These are phyloP conservation scores for Cryphonectria naterciae DNA, from an alignment of 2,329 filamentous ascomycete genomes.

Conservation along the genomic window DNA sequence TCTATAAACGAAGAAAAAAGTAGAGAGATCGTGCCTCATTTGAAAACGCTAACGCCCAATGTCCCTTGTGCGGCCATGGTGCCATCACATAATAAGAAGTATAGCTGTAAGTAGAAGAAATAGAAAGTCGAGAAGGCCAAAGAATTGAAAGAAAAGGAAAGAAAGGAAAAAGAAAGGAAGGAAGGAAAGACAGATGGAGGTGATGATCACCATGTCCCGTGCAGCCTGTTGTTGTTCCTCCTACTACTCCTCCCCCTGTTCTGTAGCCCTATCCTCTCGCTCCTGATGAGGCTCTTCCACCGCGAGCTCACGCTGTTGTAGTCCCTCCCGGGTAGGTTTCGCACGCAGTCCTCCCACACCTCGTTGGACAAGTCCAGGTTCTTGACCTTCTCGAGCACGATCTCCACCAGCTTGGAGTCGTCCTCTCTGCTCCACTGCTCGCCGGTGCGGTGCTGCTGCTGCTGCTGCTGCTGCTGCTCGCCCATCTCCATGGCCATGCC, in stretches of 20 bases:
- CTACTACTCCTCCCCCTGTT: slow-evolving; percentile 46
- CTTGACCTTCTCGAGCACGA: slow-evolving; percentile 69
- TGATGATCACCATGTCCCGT: slow-evolving; percentile 60
- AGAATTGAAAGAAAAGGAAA: not conserved
- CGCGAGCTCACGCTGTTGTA: slow-evolving; percentile 58
- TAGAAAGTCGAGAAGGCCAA: slow-evolving; percentile 5
- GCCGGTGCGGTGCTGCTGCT: slow-evolving; percentile 39
- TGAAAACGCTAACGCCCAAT: slow-evolving; percentile 10
- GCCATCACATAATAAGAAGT: not conserved
- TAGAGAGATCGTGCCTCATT: slow-evolving; percentile 19
- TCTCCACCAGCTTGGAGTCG: slow-evolving; percentile 67
- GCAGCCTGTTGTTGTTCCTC: slow-evolving; percentile 46
- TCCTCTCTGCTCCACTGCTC: slow-evolving; percentile 65
- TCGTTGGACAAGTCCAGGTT: slow-evolving; percentile 54
- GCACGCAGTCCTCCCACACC: slow-evolving; percentile 70
- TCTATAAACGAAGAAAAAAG: slow-evolving; percentile 8
- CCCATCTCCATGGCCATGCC: slow-evolving; percentile 49
- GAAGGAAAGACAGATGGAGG: not conserved
- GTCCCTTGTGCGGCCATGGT: not conserved
- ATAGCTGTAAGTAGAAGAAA: slow-evolving; percentile 11
- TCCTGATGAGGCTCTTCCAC: slow-evolving; percentile 66
- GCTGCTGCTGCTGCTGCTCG: slow-evolving; percentile 26
- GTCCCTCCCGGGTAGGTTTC: slow-evolving; percentile 62
- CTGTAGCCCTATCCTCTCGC: slow-evolving; percentile 64
- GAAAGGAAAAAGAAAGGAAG: not conserved